Percentiles rank a stretch among this genome's conserved stretches.
phyloP scores from a whole-genome alignment of 441 rosid species.

The Corymbia calophylla region DNA sequence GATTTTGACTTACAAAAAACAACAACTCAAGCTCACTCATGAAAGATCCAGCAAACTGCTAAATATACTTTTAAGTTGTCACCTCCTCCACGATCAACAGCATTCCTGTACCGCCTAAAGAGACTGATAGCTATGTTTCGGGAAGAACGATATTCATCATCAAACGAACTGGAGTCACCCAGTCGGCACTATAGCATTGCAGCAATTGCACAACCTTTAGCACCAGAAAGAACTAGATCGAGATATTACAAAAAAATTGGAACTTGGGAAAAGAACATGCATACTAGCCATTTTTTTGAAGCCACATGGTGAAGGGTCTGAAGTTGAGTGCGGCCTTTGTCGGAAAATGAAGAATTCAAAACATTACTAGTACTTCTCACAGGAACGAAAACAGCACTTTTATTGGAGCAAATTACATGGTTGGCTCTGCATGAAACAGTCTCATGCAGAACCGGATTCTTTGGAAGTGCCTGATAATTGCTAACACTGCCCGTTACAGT shows the following conservation, averaged over 20 bases:
- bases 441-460: slow-evolving; percentile 10
- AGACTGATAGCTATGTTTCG: slow-evolving; percentile 82
- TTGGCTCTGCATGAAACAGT: slow-evolving; percentile 15
- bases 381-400: slow-evolving; percentile 14
- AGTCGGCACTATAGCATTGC: slow-evolving; percentile 42
- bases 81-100: slow-evolving; percentile 85
- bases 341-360: slow-evolving; percentile 21
- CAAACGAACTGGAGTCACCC: slow-evolving; percentile 38
- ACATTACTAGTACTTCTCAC: slow-evolving; percentile 13
- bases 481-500: slow-evolving; percentile 32
- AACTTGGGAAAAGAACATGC: slow-evolving; percentile 1
- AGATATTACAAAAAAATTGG: background rate
- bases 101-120: slow-evolving; percentile 73
- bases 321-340: slow-evolving; percentile 26
- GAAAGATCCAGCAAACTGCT: slow-evolving; percentile 6
- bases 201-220: background rate
- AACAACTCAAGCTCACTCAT: background rate
- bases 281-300: slow-evolving; percentile 51
- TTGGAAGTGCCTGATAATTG: slow-evolving; percentile 16
- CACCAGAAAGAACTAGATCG: background rate
- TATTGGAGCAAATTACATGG: slow-evolving; percentile 15
- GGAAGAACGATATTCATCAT: slow-evolving; percentile 85
- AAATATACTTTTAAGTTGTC: slow-evolving; percentile 77
- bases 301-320: slow-evolving; percentile 18
- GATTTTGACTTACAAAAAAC: background rate